Evolutionary conservation across 2,329 filamentous ascomycete genomes (phyloP), one percentile per base, ranked within the genome.

Genomic region (Claviceps humidiphila): DNA sequence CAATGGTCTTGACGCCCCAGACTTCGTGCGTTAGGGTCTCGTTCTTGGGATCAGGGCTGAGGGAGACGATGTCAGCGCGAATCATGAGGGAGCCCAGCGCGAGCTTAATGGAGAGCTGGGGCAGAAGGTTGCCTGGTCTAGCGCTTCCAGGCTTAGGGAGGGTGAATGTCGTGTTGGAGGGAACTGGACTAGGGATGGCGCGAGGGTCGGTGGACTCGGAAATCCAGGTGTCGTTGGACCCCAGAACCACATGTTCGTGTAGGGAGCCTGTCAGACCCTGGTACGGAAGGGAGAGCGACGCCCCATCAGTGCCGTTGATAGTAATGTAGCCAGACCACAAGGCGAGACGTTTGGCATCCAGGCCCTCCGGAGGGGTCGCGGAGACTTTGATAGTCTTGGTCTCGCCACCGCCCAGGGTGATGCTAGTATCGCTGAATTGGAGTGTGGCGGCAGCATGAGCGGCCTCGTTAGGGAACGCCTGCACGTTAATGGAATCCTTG

Each of bases 41-140:
- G 51, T 58, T 54, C 50, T 66, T 62, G 47, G 58, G 57, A 2
- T 57, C 14, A 6, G 8, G 4, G 8, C 16, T 20, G 8, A 72
- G 50, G 5, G 73, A 68, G 0, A 78, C 66, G n/a, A 76, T 60
- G 53, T 77, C 71, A 53, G 68, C 66, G 47, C 68, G 70, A 6
- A 78, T 51, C 9, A 67, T 63, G 3, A 67, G 60, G 2, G 71
- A 72, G 39, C 76, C 76, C 22, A 78, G 69, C 20, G 69, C 66
- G 4, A 77, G 57, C 45, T 66, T 61, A 51, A 70, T 57, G 0
- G 70, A 68, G 2, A 75, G 58, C 5, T 64, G 60, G 14, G 75
- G 74, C 13, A 72, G 60, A 22, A 58, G 58, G 7, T 61, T 60
- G 34, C 60, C 54, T 5, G 60, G 60, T n/a, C 63, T 61, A 50